Evolutionary conservation across 495 filamentous ascomycete species (phyloP).

Genomic region (Aspergillus panamensis): DNA sequence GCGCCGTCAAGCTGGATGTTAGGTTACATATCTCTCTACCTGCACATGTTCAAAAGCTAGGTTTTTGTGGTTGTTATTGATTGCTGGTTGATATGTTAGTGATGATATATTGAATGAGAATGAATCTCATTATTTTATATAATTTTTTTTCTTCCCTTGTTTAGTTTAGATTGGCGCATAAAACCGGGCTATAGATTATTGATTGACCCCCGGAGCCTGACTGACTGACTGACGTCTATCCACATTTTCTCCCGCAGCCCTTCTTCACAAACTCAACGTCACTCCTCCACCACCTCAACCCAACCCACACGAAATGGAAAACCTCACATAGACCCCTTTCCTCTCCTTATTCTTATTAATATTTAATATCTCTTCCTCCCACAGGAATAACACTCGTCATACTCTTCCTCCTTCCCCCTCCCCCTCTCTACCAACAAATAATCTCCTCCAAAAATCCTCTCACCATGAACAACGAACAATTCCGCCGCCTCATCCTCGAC

Average conservation of each 20-base stretch:
- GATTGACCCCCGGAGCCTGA: too few relatives aligned
- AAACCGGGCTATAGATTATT: too few relatives aligned
- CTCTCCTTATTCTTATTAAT: not conserved
- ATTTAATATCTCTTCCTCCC: constrained; percentile 5
- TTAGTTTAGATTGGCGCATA: too few relatives aligned
- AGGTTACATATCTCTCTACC: not conserved
- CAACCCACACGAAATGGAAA: not conserved
- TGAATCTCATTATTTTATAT: not conserved
- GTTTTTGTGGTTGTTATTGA: not conserved
- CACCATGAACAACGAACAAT: constrained; percentile 93
- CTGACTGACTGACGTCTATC: not conserved
- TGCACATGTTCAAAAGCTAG: not conserved
- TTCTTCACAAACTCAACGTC: not conserved
- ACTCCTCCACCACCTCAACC: not conserved
- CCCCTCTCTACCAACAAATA: not conserved
- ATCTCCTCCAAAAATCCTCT: not conserved
- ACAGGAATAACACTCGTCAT: not conserved
- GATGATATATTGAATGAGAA: not conserved
- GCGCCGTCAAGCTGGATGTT: not conserved
- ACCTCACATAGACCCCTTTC: not conserved
- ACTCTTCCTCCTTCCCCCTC: not conserved
- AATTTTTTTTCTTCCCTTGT: not conserved
- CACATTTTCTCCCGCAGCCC: not conserved
- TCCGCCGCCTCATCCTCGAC: constrained; percentile 76
- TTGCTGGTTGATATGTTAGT: not conserved